A percentile compares a stretch with the other conserved stretches of the same genome.
phyloP scores from a whole-genome alignment of 1,139 yeast genomes.

The Nakaseomyces nivariensis region DNA sequence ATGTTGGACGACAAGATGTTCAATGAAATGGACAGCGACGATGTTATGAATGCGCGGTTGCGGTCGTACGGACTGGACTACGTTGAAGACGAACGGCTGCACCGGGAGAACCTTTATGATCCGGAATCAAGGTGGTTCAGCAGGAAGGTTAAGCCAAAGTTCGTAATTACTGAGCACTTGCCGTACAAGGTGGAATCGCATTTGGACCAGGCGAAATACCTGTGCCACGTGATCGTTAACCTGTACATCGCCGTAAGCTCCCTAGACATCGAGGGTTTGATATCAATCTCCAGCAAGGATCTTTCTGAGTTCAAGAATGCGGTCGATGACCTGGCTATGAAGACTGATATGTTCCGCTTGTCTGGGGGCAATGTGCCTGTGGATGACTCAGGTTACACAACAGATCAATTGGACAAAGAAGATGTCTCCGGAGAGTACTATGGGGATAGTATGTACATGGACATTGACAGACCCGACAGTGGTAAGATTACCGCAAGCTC shows the following conservation, averaged over 20 bases:
- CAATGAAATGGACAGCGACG: conserved; percentile 22
- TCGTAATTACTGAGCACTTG: conserved; percentile 48
- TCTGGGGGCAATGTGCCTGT: conserved; percentile 4
- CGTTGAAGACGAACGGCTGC: conserved; percentile 39
- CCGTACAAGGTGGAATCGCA: conserved; percentile 73
- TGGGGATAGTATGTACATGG: conserved; percentile 34
- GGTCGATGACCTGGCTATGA: conserved; percentile 43
- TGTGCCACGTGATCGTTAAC: conserved; percentile 71
- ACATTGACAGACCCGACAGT: conserved; percentile 38
- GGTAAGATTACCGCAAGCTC: conserved; percentile 55
- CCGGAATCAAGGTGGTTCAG: conserved; percentile 49
- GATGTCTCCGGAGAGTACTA: conserved; percentile 11
- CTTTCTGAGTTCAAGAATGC: conserved; percentile 36
- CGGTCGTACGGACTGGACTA: conserved; percentile 48
- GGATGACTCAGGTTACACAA: conserved; percentile 27
- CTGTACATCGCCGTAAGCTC: conserved; percentile 71
- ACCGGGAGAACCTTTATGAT: conserved; percentile 36
- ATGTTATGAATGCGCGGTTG: conserved; percentile 35
- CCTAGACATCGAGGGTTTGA: conserved; percentile 63
- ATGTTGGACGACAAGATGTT: conserved; percentile 8
- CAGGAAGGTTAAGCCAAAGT: conserved; percentile 41
- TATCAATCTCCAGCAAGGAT: conserved; percentile 59
- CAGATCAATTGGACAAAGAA: conserved; percentile 14
- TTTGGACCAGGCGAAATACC: conserved; percentile 60
- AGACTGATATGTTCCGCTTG: conserved; percentile 38